Evolutionary conservation across 768 basidiomycete genomes (phyloP).

Genomic region (Pulveroboletus sp.): DNA sequence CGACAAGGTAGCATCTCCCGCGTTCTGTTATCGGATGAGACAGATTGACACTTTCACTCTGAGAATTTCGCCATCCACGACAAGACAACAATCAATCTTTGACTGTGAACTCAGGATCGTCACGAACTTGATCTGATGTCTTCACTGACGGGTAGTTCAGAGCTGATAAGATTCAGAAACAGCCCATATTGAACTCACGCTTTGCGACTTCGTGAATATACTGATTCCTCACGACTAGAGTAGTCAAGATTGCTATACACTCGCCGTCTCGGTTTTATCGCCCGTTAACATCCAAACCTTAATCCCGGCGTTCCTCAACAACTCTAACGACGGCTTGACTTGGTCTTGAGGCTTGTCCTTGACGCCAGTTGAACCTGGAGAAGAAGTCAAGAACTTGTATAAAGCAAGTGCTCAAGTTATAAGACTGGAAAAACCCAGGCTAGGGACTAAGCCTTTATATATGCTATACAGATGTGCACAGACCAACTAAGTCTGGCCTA

Average conservation of each 20-base stretch:
- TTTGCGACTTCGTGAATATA: slow-evolving; percentile 97
- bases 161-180: neutral
- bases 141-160: slow-evolving; percentile 54
- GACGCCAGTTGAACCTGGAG: slow-evolving; percentile 95
- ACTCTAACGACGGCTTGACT: slow-evolving; percentile 88
- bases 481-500: too few species aligned
- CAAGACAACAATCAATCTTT: slow-evolving; percentile 95
- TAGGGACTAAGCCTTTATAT: too few species aligned
- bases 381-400: too few species aligned
- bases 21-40: neutral
- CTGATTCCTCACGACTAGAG: slow-evolving; percentile 91
- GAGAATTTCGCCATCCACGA: slow-evolving; percentile 97
- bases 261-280: slow-evolving; percentile 98
- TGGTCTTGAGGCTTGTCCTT: slow-evolving; percentile 99
- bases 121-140: slow-evolving; percentile 74
- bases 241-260: slow-evolving; percentile 96
- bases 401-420: too few species aligned
- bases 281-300: slow-evolving; percentile 99
- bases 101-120: slow-evolving; percentile 89
- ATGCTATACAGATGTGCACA: too few species aligned
- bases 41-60: neutral
- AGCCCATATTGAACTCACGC: slow-evolving; percentile 39
- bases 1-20: slow-evolving; percentile 45
- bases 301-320: slow-evolving; percentile 91
- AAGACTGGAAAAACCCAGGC: too few species aligned